Evolutionary conservation across 371 early-diverging fungal genomes (phyloP).

Genomic region (Mortierella sp.): DNA sequence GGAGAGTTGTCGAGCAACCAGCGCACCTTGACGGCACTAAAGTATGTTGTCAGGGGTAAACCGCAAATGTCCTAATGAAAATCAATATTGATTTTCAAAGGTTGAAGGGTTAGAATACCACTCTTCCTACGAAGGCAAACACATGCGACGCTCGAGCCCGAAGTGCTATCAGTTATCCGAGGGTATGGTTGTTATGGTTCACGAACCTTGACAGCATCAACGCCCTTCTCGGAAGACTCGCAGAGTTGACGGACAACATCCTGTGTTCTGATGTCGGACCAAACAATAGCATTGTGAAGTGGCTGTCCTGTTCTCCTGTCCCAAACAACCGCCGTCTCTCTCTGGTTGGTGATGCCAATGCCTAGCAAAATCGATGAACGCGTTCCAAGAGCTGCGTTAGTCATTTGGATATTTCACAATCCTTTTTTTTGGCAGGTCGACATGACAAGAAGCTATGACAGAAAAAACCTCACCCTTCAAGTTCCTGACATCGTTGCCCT

Average conservation of each 20-base stretch:
- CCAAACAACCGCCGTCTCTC: conserved; percentile 96
- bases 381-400: not conserved
- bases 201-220: conserved; percentile 60
- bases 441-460: not conserved
- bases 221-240: conserved; percentile 65
- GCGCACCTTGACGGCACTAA: conserved; percentile 91
- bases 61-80: conserved; percentile 75
- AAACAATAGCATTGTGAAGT: conserved; percentile 92
- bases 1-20: conserved; percentile 92
- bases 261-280: conserved; percentile 93
- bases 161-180: too few species aligned
- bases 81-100: not conserved
- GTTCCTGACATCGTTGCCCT: conserved; percentile 70
- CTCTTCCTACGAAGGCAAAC: not conserved
- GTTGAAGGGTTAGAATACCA: not conserved
- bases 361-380: conserved; percentile 53
- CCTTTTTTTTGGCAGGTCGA: too few species aligned
- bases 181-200: too few species aligned
- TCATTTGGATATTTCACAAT: too few species aligned
- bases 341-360: conserved; percentile 96
- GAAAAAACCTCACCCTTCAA: conserved; percentile 66
- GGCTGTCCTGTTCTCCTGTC: conserved; percentile 87
- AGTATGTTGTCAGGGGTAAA: conserved; percentile 95
- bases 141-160: not conserved
- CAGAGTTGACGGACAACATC: conserved; percentile 77